Conservation (phyloP, 202 grass and related monocot species). For the Brachypodium distachyon region DNA sequence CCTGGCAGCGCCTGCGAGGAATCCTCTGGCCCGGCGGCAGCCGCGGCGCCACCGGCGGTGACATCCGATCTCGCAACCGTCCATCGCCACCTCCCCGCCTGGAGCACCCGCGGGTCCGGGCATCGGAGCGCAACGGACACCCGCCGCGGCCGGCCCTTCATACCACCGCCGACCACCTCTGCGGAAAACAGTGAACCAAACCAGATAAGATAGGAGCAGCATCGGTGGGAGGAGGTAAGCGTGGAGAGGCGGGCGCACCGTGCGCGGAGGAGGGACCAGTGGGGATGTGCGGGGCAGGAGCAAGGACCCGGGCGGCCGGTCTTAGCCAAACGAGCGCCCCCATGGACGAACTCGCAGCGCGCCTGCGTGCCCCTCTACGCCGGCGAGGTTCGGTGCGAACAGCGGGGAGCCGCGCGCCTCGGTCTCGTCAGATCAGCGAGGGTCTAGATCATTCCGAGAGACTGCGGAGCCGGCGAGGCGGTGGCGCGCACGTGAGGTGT, state of each 20-base stretch:
- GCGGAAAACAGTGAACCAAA: constrained; percentile 5
- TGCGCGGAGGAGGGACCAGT: neutral
- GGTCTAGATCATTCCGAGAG: neutral
- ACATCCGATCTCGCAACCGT: constrained; percentile 35
- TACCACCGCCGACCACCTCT: neutral
- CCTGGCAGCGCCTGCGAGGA: constrained; percentile 38
- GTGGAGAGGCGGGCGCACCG: constrained; percentile 12
- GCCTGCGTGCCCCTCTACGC: neutral
- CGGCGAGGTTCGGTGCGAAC: neutral
- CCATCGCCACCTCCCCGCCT: constrained; percentile 11
- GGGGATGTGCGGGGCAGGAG: neutral
- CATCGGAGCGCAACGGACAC: constrained; percentile 17
- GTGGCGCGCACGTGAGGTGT: constrained; percentile 31
- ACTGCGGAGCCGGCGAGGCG: neutral
- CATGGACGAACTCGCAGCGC: neutral
- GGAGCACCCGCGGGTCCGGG: constrained; percentile 10
- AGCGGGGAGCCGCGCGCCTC: neutral
- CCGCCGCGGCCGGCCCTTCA: constrained; percentile 1
- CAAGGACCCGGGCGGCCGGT: neutral
- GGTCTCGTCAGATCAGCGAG: neutral
- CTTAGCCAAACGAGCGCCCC: constrained; percentile 9
- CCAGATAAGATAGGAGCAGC: constrained; percentile 1
- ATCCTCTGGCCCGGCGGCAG: constrained; percentile 14
- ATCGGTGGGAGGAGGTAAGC: neutral
- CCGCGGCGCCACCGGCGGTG: constrained; percentile 5